A percentile compares a stretch with the other conserved stretches of the same genome.
Conservation (phyloP, 768 basidiomycete genomes). For the Cystofilobasidium capitatum region DNA sequence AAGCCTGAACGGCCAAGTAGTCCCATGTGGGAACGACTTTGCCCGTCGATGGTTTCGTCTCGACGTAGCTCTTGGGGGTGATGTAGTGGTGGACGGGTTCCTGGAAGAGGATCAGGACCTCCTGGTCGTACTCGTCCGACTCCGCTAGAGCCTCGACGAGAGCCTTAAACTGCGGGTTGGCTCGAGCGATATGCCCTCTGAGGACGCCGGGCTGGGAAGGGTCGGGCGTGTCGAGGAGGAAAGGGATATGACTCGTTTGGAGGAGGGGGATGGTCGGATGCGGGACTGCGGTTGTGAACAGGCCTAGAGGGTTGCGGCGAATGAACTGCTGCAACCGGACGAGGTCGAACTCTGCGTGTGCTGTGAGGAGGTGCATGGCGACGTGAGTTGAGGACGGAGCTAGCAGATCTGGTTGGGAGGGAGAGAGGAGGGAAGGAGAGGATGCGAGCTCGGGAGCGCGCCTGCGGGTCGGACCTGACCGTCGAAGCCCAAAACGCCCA, state of each 20-base stretch:
- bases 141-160: conserved; percentile 28
- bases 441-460: too few species aligned
- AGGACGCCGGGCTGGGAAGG: conserved; percentile 26
- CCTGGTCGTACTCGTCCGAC: conserved; percentile 27
- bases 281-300: conserved; percentile 41
- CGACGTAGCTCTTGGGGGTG: conserved; percentile 36
- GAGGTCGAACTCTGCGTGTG: conserved; percentile 41
- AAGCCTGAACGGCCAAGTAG: conserved; percentile 38
- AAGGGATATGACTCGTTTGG: conserved; percentile 43
- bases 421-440: too few species aligned
- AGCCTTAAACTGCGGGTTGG: conserved; percentile 37
- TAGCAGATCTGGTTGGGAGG: too few species aligned
- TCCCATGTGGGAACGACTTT: conserved; percentile 41
- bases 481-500: too few species aligned
- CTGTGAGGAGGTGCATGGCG: conserved; percentile 44
- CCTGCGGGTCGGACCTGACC: too few species aligned
- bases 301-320: conserved; percentile 39
- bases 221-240: conserved; percentile 15
- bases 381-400: too few species aligned
- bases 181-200: conserved; percentile 37
- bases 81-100: conserved; percentile 36
- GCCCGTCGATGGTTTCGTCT: conserved; percentile 36
- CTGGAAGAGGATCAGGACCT: conserved; percentile 38
- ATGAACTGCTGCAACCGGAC: conserved; percentile 39
- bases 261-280: conserved; percentile 33